Base-by-base conservation (phyloP, 2,329 filamentous ascomycete genomes). In the Penicillium thymicola region DNA sequence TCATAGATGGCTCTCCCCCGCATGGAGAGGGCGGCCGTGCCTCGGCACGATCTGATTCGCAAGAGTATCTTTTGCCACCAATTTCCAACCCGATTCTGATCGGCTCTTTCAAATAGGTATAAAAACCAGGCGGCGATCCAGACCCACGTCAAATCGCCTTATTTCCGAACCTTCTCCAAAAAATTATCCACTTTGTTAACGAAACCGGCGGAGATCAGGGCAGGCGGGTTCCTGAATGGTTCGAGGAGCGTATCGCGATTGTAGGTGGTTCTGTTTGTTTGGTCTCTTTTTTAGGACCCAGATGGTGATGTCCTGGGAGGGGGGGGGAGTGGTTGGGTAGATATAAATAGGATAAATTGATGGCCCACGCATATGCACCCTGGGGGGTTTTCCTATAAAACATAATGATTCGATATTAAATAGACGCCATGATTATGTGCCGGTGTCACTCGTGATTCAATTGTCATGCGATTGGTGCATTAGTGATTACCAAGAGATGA, bases 121-220 rank as follows among this genome's bases (percentile, higher is more conserved):
- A 67, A 67, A 32, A 54, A 70, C 49, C 60, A 64, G 40, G 59
- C 60, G 10, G 67, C 68, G 7, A 48, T 70, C 13, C 53, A 67
- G 42, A 36, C 61, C 21, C 68, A 71, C 53, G 50, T 66, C 27
- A 46, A 66, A 34, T 58, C 63, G 6, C 51, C 66, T 11, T 65
- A 69, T 55, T 66, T 69, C 54, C 60, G 54, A 43, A 54, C 63
- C 16, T 70, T 70, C 25, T 54, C 62, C 1, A 53, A 49, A 16
- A 60, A 65, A 47, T 47, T 65, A 25, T 44, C 61, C 5, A 46
- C 28, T 5, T 45, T 67, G 57, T 57, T 62, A 40, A 61, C 53
- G n/a, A 64, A 65, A 44, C 67, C 65, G 3, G 55, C 57, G 34
- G 67, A 70, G 50, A 43, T 70, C 28, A 65, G 62, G 43, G 59